Conservation (phyloP, 2,329 filamentous ascomycete genomes). For the Colletotrichum cuscutae region DNA sequence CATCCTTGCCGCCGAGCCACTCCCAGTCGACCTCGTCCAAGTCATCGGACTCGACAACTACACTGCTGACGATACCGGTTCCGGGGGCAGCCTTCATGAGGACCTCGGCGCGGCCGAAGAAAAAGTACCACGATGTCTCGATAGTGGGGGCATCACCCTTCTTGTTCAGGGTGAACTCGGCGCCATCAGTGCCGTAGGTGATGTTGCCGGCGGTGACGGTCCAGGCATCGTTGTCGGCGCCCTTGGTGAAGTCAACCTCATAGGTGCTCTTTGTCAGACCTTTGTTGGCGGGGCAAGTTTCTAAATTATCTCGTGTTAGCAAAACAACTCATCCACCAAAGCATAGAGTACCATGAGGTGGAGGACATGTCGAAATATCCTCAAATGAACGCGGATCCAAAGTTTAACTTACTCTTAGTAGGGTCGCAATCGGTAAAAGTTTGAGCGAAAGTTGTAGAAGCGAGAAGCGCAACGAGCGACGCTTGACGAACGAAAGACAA, state of each 20-base stretch:
- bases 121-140: conserved; percentile 79
- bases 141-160: conserved; percentile 70
- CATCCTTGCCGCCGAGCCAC: conserved; percentile 76
- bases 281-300: conserved; percentile 69
- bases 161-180: conserved; percentile 65
- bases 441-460: conserved; percentile 27
- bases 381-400: background rate
- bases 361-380: background rate
- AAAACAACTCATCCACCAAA: background rate
- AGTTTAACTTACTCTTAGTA: conserved; percentile 28
- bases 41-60: conserved; percentile 79
- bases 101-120: conserved; percentile 82
- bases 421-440: conserved; percentile 32
- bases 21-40: conserved; percentile 89
- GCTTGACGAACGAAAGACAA: conserved; percentile 34
- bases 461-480: conserved; percentile 30
- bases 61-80: conserved; percentile 78
- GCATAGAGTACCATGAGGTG: background rate
- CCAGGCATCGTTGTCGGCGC: conserved; percentile 57
- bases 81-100: conserved; percentile 53
- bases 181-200: conserved; percentile 42
- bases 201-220: conserved; percentile 40
- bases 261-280: conserved; percentile 67
- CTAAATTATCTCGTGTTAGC: background rate
- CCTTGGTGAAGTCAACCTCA: conserved; percentile 73